Evolutionary conservation across 345 rosid genomes (phyloP), one percentile per base, ranked within the genome.

Genomic region (Geranium brycei): DNA sequence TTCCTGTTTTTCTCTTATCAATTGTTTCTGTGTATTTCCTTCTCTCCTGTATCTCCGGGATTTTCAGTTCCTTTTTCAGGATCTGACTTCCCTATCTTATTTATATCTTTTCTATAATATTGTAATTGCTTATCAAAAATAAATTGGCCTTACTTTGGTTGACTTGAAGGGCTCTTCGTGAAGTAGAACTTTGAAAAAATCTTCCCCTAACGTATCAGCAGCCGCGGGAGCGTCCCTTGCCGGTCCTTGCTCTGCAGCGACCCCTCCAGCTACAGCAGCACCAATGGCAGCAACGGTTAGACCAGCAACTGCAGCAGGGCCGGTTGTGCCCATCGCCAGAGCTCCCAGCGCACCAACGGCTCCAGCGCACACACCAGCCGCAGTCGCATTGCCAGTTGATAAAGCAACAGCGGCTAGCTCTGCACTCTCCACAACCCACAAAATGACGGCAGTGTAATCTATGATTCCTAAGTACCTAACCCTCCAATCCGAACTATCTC

Each of bases 111-210:
- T 23, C 2, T 23, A 23, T 23, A 23, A 23, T 23, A 23, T 23
- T 23, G 28, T 23, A 23, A 23, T 23, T 23, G 28, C 28, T 23
- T 23, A 23, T 23, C 28, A 23, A 23, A 23, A 23, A 23, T 23
- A 23, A 23, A 23, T 10, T 47, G 53, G 53, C 3, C 83, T 81
- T 72, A 87, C 91, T 11, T 82, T 73, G 70, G 95, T 87, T 58
- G 95, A 89, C 74, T 81, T 89, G 73, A 92, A 92, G 28, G 96
- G 96, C 70, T 92, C 96, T 76, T 92, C 95, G 73, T 81, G 78
- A 31, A 89, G 86, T 62, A 89, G 75, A 35, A 83, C 83, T 72
- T 86, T 75, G 76, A 87, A 91, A 67, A 89, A 89, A 61, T 91
- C 96, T 65, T 83, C 72, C 40, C 88, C 92, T 58, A 89, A 77